Evolutionary conservation across 1,284 basidiomycete genomes (phyloP), one percentile per base, ranked within the genome.

Genomic region (Cutaneotrichosporon mucoides): DNA sequence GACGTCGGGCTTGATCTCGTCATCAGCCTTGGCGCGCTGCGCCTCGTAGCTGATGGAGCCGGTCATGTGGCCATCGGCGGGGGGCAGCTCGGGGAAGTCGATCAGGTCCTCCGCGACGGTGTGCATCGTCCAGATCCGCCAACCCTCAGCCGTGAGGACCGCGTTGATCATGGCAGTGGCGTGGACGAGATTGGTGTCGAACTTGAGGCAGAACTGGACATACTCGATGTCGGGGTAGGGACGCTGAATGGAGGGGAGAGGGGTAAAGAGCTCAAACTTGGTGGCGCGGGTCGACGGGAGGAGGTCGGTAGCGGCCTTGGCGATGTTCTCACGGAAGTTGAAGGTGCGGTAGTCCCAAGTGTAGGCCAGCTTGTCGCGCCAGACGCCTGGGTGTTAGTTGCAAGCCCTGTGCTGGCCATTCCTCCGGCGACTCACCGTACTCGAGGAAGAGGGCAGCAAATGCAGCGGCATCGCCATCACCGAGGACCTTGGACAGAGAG

Each of bases 331-430:
- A 10, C 62, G 56, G 34, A 82, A 81, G 56, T 81, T 79, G 73
- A 87, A 84, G 0, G 85, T 86, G 53, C 86, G 83, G 67, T 87
- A 83, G 64, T 85, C 82, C 84, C 84, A 87, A 10, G 85, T 85
- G 61, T 62, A 64, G 2, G 56, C 60, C 9, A 57, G 44, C 34
- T 57, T 56, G 64, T 70, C 68, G 37, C 68, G 56, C 68, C 68
- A 69, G 2, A 66, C 65, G 38, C 56, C 56, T 45, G 24, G 24
- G 24, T 24, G 24, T 24, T 24, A 24, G 24, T 24, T 24, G 24
- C 24, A 24, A 24, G 24, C 24, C 24, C 24, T 24, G 24, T 24
- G 24, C 24, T 24, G 24, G 24, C 24, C 24, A 24, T 24, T 24
- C 24, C 38, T 40, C 38, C 38, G 38, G 9, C 38, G 16, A 5